These are phyloP conservation scores for Candida ipomoeae DNA, from an alignment of 805 yeast genomes.

Conservation along the genomic window DNA sequence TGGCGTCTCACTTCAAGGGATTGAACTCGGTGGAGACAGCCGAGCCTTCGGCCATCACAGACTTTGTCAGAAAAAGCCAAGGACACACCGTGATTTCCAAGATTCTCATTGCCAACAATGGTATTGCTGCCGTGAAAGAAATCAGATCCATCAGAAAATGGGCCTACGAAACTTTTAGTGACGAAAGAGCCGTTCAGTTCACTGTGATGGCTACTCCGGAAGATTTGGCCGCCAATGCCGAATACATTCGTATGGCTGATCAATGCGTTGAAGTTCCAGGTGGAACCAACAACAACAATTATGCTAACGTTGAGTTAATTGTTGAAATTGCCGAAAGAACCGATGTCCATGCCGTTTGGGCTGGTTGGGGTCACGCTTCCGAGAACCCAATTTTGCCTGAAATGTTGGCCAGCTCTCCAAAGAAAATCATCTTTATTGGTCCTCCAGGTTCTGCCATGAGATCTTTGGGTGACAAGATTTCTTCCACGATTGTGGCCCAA, in stretches of 20 bases:
- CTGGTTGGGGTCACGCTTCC: slow-evolving; percentile 99
- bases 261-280: slow-evolving; percentile 98
- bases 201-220: slow-evolving; percentile 99
- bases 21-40: slow-evolving; percentile 72
- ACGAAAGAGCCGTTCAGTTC: slow-evolving; percentile 88
- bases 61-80: slow-evolving; percentile 76
- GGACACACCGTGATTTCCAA: slow-evolving; percentile 94
- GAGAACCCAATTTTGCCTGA: slow-evolving; percentile 96
- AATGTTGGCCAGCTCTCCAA: slow-evolving; percentile 86
- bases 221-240: slow-evolving; percentile 94
- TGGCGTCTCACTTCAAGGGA: slow-evolving; percentile 79
- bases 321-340: slow-evolving; percentile 97
- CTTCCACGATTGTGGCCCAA: slow-evolving; percentile 98
- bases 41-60: slow-evolving; percentile 72
- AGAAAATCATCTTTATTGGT: slow-evolving; percentile 89
- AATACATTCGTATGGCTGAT: slow-evolving; percentile 98
- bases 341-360: slow-evolving; percentile 98
- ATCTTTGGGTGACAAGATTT: slow-evolving; percentile 97
- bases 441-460: slow-evolving; percentile 99
- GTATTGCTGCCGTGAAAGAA: slow-evolving; percentile 99
- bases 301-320: slow-evolving; percentile 95
- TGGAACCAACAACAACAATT: slow-evolving; percentile 97
- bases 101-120: slow-evolving; percentile 93
- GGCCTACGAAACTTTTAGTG: slow-evolving; percentile 99
- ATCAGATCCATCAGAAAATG: slow-evolving; percentile 96